Evolutionary conservation across 495 filamentous ascomycete genomes (phyloP).

Genomic region (Friedmanniomyces endolithicus): DNA sequence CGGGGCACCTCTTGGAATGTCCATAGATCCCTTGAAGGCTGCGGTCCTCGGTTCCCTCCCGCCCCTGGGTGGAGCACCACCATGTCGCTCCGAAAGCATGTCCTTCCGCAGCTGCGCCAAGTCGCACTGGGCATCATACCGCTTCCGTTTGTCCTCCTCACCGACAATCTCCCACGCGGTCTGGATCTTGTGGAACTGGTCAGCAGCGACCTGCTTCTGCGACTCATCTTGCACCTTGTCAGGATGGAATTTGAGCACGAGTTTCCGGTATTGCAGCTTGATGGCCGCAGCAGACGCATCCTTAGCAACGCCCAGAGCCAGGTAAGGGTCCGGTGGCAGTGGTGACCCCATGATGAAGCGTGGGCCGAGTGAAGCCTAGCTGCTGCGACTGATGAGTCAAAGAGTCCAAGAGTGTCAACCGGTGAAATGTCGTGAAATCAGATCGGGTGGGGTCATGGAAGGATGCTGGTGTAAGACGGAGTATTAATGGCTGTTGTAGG

Average conservation of each 20-base stretch:
- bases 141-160: constrained; percentile 55
- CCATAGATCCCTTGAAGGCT: constrained; percentile 9
- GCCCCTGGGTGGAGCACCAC: background rate
- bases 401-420: background rate
- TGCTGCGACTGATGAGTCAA: background rate
- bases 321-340: constrained; percentile 73
- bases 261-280: constrained; percentile 73
- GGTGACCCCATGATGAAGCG: constrained; percentile 43
- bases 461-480: background rate
- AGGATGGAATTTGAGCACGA: constrained; percentile 85
- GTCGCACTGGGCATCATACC: constrained; percentile 66
- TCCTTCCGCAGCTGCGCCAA: constrained; percentile 48
- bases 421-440: background rate
- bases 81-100: constrained; percentile 30
- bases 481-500: background rate
- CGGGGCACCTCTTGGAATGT: background rate
- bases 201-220: constrained; percentile 52
- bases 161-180: constrained; percentile 84
- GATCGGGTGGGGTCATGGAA: background rate
- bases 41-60: constrained; percentile 2
- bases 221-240: constrained; percentile 82
- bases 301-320: constrained; percentile 60
- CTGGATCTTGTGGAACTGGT: constrained; percentile 88
- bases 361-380: background rate
- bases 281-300: constrained; percentile 64